These are phyloP conservation scores for Chlorella sorokiniana DNA, from an alignment of 139 green algal species.

Conservation along the genomic window DNA sequence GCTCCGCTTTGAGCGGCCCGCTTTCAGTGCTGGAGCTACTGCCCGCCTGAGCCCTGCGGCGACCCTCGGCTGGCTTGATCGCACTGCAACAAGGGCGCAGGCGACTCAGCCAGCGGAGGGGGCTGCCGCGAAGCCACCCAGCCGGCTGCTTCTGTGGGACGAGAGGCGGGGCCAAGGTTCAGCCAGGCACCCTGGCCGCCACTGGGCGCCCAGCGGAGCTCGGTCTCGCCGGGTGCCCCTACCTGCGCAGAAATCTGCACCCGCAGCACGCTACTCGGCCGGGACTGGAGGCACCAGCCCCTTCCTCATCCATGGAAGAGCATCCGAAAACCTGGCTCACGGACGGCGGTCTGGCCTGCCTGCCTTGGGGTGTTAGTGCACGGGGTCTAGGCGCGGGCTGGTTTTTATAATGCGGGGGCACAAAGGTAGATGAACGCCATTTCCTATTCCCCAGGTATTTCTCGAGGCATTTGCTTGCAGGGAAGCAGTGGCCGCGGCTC, in stretches of 20 bases:
- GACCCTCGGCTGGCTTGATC: slow-evolving; percentile 2
- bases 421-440: no score
- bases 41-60: neutral
- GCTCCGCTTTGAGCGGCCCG: neutral
- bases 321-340: neutral
- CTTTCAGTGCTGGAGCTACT: slow-evolving; percentile 16
- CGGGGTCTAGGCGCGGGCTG: neutral
- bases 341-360: neutral
- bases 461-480: no score
- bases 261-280: slow-evolving; percentile 4
- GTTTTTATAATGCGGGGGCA: no score
- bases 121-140: neutral
- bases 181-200: neutral
- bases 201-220: neutral
- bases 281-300: neutral
- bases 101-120: neutral
- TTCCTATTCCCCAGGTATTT: no score
- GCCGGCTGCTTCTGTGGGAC: neutral
- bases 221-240: neutral
- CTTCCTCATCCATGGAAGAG: neutral
- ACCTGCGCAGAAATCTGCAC: slow-evolving; percentile 27
- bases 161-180: neutral
- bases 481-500: no score
- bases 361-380: neutral
- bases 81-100: neutral